Evolutionary conservation across 306 rosid species (phyloP), one percentile per base, ranked within the genome.

Genomic region (Medicago lupulina): DNA sequence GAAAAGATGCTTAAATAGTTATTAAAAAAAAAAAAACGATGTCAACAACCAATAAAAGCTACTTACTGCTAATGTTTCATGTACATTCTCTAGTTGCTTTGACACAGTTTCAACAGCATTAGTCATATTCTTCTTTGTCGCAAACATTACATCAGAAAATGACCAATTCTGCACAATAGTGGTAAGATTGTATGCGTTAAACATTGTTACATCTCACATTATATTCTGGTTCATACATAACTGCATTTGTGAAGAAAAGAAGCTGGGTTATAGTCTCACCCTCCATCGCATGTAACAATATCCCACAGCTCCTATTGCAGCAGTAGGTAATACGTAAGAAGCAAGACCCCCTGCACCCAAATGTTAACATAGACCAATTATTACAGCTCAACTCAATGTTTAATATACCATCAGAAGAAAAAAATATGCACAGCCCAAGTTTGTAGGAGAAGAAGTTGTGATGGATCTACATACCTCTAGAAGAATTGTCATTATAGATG

Each of bases 211-310:
- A 21, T 67, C 11, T 67, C 28, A 66, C 46, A 57, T n/a, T 40
- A 36, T 54, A 28, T 61, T 46, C 72, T 51, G 47, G 39, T 57
- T 71, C 66, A 41, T 17, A 49, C 66, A 50, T 25, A 72, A 40
- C 18, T 55, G 47, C 75, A 58, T 11, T 60, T 11, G 54, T 7
- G 19, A 79, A 19, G 73, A 71, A 41, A 74, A 36, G 9, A 41
- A 28, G 47, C 8, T 67, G 49, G 28, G 8, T 28, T 67, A 19
- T 44, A 39, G 38, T 65, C 63, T 77, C 76, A 89, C 98, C 98
- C 83, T 87, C 94, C 89, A 87, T 87, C 93, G 79, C 96, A 89
- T 87, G 86, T 86, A 90, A 76, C 91, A 88, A 82, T 92, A 92
- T 77, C 94, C 96, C 90, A 87, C 74, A 68, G 88, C 94, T 82